These are phyloP conservation scores for Tetradesmus lagerheimii DNA, from an alignment of 139 green algal genomes.

Conservation along the genomic window DNA sequence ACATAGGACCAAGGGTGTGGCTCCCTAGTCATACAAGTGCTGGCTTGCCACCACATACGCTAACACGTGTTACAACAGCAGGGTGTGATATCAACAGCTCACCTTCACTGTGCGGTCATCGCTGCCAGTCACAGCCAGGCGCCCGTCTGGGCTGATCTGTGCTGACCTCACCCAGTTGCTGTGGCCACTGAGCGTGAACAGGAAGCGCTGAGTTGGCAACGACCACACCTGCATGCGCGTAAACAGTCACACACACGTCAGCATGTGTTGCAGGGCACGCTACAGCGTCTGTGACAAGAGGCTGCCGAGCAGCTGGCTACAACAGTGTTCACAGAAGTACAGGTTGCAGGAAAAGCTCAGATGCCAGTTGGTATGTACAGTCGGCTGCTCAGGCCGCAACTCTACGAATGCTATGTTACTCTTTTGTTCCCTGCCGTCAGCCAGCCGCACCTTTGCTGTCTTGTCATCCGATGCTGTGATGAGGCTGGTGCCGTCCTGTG, in stretches of 20 bases:
- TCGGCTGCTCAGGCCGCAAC: too few relatives aligned
- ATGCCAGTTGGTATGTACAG: neutral
- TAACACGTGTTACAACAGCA: neutral
- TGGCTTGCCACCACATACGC: neutral
- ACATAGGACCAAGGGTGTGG: too few relatives aligned
- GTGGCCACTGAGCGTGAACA: conserved; percentile 85
- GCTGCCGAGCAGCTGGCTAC: neutral
- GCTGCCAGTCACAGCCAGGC: conserved; percentile 81
- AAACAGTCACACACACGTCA: neutral
- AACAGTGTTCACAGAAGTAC: neutral
- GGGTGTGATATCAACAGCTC: neutral
- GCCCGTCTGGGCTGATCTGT: conserved; percentile 80
- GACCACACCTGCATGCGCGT: conserved; percentile 80
- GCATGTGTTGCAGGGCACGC: neutral
- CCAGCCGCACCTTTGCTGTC: conserved; percentile 79
- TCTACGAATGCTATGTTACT: too few relatives aligned
- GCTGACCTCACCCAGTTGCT: conserved; percentile 91
- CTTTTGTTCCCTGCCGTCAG: too few relatives aligned
- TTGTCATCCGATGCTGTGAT: conserved; percentile 90
- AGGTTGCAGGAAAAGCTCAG: neutral
- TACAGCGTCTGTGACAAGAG: neutral
- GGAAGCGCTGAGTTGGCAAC: conserved; percentile 82
- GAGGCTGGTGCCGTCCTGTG: conserved; percentile 79
- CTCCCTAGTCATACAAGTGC: too few relatives aligned
- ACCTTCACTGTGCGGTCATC: conserved; percentile 85